Evolutionary conservation across 306 rosid species (phyloP).

Genomic region (Medicago lupulina): DNA sequence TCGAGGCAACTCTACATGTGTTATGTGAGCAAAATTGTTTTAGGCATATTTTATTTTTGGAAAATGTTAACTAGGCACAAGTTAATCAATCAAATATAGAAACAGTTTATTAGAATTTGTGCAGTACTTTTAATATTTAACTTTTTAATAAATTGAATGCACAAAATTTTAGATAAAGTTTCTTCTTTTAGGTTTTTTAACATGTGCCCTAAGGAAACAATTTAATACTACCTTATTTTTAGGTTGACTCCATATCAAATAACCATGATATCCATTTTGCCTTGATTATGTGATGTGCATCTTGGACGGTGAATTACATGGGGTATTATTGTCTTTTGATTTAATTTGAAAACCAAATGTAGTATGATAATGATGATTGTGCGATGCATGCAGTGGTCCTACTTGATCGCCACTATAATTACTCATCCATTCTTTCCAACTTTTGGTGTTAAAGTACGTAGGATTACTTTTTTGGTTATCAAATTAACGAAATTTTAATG

Average conservation of each 20-base stretch:
- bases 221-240: too few relatives aligned
- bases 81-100: too few relatives aligned
- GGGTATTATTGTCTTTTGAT: constrained; percentile 23
- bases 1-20: not conserved
- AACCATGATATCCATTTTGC: not conserved
- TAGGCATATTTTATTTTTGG: too few relatives aligned
- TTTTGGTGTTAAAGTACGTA: constrained; percentile 26
- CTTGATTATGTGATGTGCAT: not conserved
- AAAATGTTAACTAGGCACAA: too few relatives aligned
- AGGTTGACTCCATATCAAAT: not conserved
- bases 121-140: too few relatives aligned
- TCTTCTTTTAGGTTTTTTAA: too few relatives aligned
- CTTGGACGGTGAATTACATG: not conserved
- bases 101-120: too few relatives aligned
- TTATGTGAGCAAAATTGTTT: too few relatives aligned
- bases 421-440: not conserved
- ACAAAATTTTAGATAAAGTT: too few relatives aligned
- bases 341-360: constrained; percentile 14
- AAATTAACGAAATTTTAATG: not conserved
- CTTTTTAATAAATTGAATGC: too few relatives aligned
- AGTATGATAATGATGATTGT: constrained; percentile 34
- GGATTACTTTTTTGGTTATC: constrained; percentile 1
- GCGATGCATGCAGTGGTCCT: constrained; percentile 26
- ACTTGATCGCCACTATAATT: constrained; percentile 31
- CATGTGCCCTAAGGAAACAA: too few relatives aligned